Conservation (phyloP, 495 filamentous ascomycete genomes). For the Penicillium coprophilum region DNA sequence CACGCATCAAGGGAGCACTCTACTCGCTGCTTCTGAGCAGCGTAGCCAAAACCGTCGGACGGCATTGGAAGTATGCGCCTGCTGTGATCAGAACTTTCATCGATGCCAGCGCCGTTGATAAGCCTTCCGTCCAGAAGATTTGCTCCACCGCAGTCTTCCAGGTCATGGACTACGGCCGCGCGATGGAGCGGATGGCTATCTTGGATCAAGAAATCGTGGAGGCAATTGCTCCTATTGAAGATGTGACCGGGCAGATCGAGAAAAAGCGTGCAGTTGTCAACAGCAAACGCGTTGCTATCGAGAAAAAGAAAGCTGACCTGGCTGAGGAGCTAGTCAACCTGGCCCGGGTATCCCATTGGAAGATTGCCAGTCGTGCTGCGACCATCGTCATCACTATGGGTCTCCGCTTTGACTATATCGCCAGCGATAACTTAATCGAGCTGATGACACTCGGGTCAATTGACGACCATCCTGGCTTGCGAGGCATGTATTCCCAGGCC, state of each 20-base stretch:
- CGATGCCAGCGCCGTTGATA: slow-evolving; percentile 83
- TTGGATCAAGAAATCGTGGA: slow-evolving; percentile 71
- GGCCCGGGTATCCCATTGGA: slow-evolving; percentile 85
- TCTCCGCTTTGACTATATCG: slow-evolving; percentile 84
- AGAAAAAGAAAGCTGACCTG: slow-evolving; percentile 76
- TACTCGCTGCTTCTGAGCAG: slow-evolving; percentile 87
- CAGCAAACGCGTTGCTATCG: slow-evolving; percentile 70
- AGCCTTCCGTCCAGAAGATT: slow-evolving; percentile 88
- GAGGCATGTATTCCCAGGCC: slow-evolving; percentile 75
- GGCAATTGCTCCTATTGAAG: slow-evolving; percentile 68
- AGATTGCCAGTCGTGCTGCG: slow-evolving; percentile 83
- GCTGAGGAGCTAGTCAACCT: slow-evolving; percentile 78
- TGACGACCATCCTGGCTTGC: slow-evolving; percentile 83
- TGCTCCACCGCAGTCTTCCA: slow-evolving; percentile 77
- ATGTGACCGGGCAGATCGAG: slow-evolving; percentile 61
- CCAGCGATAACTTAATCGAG: slow-evolving; percentile 75
- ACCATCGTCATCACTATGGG: slow-evolving; percentile 87
- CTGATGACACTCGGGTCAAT: slow-evolving; percentile 82
- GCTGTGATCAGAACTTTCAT: slow-evolving; percentile 85
- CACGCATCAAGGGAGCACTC: slow-evolving; percentile 90
- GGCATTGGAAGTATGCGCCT: slow-evolving; percentile 92
- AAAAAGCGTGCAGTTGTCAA: slow-evolving; percentile 68
- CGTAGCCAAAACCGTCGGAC: slow-evolving; percentile 79
- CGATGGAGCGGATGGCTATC: slow-evolving; percentile 82
- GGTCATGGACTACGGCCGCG: slow-evolving; percentile 86